Evolutionary conservation across 345 rosid genomes (phyloP).

Genomic region (Dipteronia sinensis): DNA sequence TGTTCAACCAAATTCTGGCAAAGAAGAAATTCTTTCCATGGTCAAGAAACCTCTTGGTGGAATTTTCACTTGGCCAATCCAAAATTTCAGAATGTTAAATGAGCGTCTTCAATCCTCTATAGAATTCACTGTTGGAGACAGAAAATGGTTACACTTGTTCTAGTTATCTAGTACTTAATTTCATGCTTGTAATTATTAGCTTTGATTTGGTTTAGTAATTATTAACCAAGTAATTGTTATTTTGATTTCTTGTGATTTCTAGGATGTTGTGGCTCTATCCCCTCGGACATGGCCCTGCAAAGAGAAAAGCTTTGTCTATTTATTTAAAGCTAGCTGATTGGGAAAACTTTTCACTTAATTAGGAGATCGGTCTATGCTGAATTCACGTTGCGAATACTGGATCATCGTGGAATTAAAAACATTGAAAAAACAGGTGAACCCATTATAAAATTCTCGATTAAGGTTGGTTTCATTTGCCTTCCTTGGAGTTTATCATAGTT

Average conservation of each 20-base stretch:
- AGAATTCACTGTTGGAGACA: constrained; percentile 28
- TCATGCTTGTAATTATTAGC: not conserved
- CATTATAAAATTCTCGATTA: not conserved
- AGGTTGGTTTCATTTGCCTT: too few relatives aligned
- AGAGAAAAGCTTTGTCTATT: not conserved
- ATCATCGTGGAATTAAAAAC: not conserved
- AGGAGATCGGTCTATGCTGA: not conserved
- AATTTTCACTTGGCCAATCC: constrained; percentile 32
- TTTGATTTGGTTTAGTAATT: not conserved
- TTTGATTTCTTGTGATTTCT: not conserved
- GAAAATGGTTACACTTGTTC: constrained; percentile 30
- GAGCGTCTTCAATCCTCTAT: constrained; percentile 18
- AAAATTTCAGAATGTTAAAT: constrained; percentile 27
- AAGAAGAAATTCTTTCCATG: constrained; percentile 29
- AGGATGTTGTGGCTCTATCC: constrained; percentile 11
- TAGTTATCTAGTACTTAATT: too few relatives aligned
- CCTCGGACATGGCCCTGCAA: not conserved
- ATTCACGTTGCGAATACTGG: not conserved
- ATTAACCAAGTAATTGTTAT: not conserved
- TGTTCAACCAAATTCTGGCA: not conserved
- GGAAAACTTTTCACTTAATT: not conserved
- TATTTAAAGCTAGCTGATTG: not conserved
- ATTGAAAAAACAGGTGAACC: not conserved
- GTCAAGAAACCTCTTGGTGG: constrained; percentile 27
- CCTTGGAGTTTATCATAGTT: too few relatives aligned